Base-by-base conservation (phyloP, 495 filamentous ascomycete species). In the Filosporella fistucella region DNA sequence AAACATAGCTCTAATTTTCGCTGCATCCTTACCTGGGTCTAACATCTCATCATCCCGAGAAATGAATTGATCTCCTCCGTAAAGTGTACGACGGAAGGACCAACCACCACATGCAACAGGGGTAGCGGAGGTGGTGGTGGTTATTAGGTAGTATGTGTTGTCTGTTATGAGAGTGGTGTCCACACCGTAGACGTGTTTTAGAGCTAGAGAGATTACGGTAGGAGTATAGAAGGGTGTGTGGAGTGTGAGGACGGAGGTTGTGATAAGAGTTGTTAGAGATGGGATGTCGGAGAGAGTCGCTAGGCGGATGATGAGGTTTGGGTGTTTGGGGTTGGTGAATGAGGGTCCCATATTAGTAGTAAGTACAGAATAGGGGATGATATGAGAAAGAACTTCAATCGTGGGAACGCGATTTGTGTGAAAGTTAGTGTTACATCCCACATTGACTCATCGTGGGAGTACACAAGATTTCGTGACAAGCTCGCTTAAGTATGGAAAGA, bases 1-100 rank as follows among this genome's bases (percentile, higher is more conserved):
- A 20, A 49, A 49, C 11, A 48, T 13, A 1, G 51, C 51, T 26
- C 45, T 48, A 20, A 54, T 43, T 39, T 54, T 54, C 0, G 45
- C 45, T 9, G 51, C 37, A 34, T 43, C 38, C 2, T 18, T 44
- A 8, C 21, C 26, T 1, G 51, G 45, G 23, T 44, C 28, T 33
- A 54, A 21, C 14, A 45, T 4, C 4, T 43, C 16, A 14, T 48
- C 39, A 17, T 48, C 22, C 14, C 49, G 49, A 2, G 33, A 29
- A 6, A 25, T 26, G 33, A 39, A 45, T 24, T 32, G 25, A 26
- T 52, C 41, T 0, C 49, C 42, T 6, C 49, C 49, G 22, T 45
- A 52, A 8, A 44, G 39, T 1, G 38, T 43, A 10, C 7, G 16
- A 17, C 51, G 51, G 20, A 29, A 28, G 9, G 51, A 46, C 45